Conservation (phyloP, 345 rosid genomes). For the Brassica carinata region DNA sequence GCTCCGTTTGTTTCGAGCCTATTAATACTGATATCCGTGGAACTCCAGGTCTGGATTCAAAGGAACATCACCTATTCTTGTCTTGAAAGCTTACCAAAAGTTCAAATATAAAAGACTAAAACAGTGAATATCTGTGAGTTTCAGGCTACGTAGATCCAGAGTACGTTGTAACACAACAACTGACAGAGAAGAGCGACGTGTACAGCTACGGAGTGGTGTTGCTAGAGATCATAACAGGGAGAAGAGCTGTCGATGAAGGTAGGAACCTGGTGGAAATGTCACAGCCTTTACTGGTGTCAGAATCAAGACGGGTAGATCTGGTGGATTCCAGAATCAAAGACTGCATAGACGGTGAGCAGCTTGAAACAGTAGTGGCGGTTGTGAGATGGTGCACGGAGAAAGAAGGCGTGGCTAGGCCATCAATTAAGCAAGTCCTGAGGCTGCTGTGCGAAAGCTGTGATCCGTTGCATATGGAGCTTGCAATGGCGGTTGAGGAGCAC, state of each 20-base stretch:
- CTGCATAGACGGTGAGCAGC: conserved; percentile 74
- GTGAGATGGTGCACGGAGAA: conserved; percentile 92
- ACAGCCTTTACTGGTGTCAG: conserved; percentile 55
- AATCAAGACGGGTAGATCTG: conserved; percentile 56
- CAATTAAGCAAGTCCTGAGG: conserved; percentile 83
- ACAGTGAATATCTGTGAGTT: conserved; percentile 15
- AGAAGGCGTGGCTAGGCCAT: conserved; percentile 81
- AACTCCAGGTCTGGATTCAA: conserved; percentile 77
- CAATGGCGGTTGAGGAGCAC: conserved; percentile 62
- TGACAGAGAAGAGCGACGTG: conserved; percentile 88
- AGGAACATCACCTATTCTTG: not conserved
- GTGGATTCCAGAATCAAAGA: conserved; percentile 68
- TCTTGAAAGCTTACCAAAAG: conserved; percentile 5
- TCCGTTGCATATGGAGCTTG: conserved; percentile 69
- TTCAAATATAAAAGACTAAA: not conserved
- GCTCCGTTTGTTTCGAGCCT: conserved; percentile 87
- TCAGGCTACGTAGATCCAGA: conserved; percentile 98
- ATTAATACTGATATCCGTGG: conserved; percentile 86
- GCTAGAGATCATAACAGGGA: conserved; percentile 77
- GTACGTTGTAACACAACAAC: conserved; percentile 79
- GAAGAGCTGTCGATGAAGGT: conserved; percentile 75
- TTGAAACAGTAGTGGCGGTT: conserved; percentile 57
- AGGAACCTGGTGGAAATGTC: conserved; percentile 78
- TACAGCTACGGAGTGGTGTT: conserved; percentile 95
- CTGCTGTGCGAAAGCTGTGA: conserved; percentile 83